A percentile compares a stretch with the other conserved stretches of the same genome.
These are phyloP conservation scores for Hypoxylon sp. DNA, from an alignment of 2,329 filamentous ascomycete genomes.

Conservation along the genomic window DNA sequence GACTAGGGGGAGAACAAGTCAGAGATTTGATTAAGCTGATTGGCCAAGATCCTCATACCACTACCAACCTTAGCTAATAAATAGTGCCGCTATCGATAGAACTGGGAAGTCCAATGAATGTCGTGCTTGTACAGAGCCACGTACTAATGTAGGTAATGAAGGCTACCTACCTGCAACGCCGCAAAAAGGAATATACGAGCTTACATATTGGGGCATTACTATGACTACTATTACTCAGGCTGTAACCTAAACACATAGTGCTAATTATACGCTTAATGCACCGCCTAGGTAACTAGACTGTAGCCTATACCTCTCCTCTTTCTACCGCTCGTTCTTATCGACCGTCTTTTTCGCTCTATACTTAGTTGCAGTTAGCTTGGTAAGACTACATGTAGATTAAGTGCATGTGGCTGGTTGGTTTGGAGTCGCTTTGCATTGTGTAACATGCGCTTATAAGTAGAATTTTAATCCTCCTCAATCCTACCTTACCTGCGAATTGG, in stretches of 20 bases:
- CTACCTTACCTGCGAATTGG: slow-evolving; percentile 30
- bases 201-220: slow-evolving; percentile 33
- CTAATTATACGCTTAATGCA: slow-evolving; percentile 30
- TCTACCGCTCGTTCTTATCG: slow-evolving; percentile 10
- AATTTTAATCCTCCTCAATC: slow-evolving; percentile 35
- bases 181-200: slow-evolving; percentile 39
- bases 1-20: slow-evolving; percentile 42
- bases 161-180: slow-evolving; percentile 27
- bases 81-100: slow-evolving; percentile 31
- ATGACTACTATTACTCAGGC: slow-evolving; percentile 31
- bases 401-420: slow-evolving; percentile 36
- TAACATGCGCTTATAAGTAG: slow-evolving; percentile 38
- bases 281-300: slow-evolving; percentile 23
- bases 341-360: slow-evolving; percentile 28
- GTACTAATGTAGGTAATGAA: slow-evolving; percentile 20
- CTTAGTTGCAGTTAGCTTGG: slow-evolving; percentile 17
- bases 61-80: slow-evolving; percentile 33
- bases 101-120: slow-evolving; percentile 12
- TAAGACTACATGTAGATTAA: slow-evolving; percentile 17
- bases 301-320: slow-evolving; percentile 21
- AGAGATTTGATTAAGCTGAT: slow-evolving; percentile 42
- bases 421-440: slow-evolving; percentile 42
- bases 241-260: slow-evolving; percentile 32
- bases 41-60: slow-evolving; percentile 34
- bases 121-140: slow-evolving; percentile 14